Evolutionary conservation across 768 basidiomycete species (phyloP), one percentile per base, ranked within the genome.

Genomic region (Suillus occidentalis): DNA sequence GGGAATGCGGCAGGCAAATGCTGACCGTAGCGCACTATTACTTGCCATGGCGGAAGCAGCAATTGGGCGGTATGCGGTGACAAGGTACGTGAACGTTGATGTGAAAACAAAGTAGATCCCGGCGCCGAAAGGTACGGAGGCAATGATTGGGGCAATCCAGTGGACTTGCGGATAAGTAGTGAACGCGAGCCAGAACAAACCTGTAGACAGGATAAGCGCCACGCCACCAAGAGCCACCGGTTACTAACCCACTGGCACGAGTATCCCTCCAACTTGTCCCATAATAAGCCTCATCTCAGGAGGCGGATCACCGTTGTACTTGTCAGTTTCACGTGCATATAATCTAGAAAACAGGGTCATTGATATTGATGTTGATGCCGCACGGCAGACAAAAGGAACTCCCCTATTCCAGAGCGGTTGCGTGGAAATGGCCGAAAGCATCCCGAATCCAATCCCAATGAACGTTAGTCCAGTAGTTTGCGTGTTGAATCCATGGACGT

Each of bases 101-200:
- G 87, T 87, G 77, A 89, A 94, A 49, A 87, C 85, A 67, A 85
- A 91, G 70, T 81, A 77, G 52, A 84, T 76, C 4, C 88, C 90
- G 1, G 83, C 77, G 28, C 86, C 85, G 66, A 87, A 84, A 6
- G 79, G 83, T 6, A 77, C 65, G 1, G 82, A 79, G 4, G 75
- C 79, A 63, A 84, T 71, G 66, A 85, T 79, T 18, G 82, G 82
- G 8, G 76, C 79, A 62, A 81, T 81, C 83, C 82, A 83, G 63
- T 81, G 83, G 0, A 86, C 80, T 9, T 71, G 70, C 3, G 69
- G 65, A 72, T 84, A 83, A 3, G 82, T 83, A 1, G 85, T 86
- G 67, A 85, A 85, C 3, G 85, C 86, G 61, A 88, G 80, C 75
- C 83, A 81, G 73, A 85, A 84, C 1, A 87, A 76, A 20, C 82